Evolutionary conservation across 1,284 basidiomycete species (phyloP).

Genomic region (Ceratobasidium sp.): DNA sequence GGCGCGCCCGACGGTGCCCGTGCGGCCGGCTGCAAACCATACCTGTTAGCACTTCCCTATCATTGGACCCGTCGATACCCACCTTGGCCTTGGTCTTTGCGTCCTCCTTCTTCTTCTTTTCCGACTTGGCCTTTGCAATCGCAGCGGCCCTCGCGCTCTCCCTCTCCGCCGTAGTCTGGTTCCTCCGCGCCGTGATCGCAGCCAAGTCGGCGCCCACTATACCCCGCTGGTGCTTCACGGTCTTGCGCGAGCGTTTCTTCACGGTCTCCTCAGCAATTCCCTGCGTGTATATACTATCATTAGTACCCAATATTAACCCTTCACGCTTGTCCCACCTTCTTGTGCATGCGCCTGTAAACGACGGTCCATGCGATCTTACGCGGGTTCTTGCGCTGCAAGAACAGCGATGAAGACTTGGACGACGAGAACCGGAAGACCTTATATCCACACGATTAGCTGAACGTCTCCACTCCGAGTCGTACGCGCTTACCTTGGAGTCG

Average conservation of each 20-base stretch:
- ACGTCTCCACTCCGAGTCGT: neutral
- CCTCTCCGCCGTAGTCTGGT: conserved; percentile 90
- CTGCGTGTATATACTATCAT: neutral
- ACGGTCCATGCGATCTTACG: conserved; percentile 99
- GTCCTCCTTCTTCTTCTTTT: conserved; percentile 96
- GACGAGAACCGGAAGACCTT: conserved; percentile 93
- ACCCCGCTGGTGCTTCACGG: conserved; percentile 98
- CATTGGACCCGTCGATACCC: conserved; percentile 62
- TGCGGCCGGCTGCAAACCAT: conserved; percentile 47
- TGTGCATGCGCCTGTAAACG: conserved; percentile 98
- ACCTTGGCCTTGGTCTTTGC: conserved; percentile 88
- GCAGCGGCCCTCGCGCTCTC: conserved; percentile 85
- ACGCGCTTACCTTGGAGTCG: conserved; percentile 87
- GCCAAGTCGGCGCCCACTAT: conserved; percentile 97
- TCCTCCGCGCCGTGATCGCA: conserved; percentile 90
- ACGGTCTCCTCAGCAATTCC: conserved; percentile 95
- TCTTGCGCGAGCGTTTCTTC: conserved; percentile 98
- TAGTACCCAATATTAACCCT: neutral
- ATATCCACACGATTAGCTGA: neutral
- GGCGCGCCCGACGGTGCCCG: conserved; percentile 63
- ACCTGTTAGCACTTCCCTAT: conserved; percentile 66
- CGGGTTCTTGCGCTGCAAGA: conserved; percentile 99
- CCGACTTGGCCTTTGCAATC: conserved; percentile 91
- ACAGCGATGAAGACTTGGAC: conserved; percentile 95
- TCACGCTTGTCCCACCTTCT: conserved; percentile 78